phyloP scores from a whole-genome alignment of 1,284 basidiomycete genomes.

The Irpex lacteus region DNA sequence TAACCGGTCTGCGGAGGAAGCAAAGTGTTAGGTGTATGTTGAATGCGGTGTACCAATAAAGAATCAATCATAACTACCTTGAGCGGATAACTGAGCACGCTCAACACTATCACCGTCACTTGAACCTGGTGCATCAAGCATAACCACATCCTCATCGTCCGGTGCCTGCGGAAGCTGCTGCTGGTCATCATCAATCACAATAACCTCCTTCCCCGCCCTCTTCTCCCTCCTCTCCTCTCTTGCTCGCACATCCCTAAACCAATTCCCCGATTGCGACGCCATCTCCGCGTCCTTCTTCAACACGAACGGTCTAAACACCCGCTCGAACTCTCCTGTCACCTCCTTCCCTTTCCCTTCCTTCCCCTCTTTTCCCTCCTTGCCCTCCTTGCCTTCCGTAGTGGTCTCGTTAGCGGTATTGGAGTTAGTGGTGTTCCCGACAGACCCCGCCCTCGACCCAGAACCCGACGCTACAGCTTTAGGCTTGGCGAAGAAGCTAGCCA shows the following conservation, averaged over 20 bases:
- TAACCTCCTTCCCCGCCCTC: slow-evolving; percentile 35
- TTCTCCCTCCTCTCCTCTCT: slow-evolving; percentile 7
- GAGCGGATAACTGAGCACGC: slow-evolving; percentile 7
- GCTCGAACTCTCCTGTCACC: slow-evolving; percentile 43
- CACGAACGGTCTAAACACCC: slow-evolving; percentile 73
- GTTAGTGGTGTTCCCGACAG: background rate
- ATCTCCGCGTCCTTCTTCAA: slow-evolving; percentile 69
- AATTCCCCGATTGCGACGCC: slow-evolving; percentile 59
- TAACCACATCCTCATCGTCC: slow-evolving; percentile 28
- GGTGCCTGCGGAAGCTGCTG: background rate
- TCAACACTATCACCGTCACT: no score
- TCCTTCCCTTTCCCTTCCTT: no score
- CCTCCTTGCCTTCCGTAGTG: no score
- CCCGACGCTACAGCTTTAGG: slow-evolving; percentile 38
- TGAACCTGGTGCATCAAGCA: no score
- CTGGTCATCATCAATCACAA: slow-evolving; percentile 50
- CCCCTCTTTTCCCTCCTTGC: no score
- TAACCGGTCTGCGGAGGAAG: slow-evolving; percentile 38
- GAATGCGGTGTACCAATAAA: background rate
- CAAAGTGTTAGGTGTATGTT: background rate
- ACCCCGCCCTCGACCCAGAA: background rate
- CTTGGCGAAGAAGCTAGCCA: slow-evolving; percentile 75
- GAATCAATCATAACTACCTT: slow-evolving; percentile 32
- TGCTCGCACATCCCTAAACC: slow-evolving; percentile 47
- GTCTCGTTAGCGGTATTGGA: no score